Evolutionary conservation across 1,139 yeast species (phyloP).

Genomic region (Nakaseomyces uthaithaninus): DNA sequence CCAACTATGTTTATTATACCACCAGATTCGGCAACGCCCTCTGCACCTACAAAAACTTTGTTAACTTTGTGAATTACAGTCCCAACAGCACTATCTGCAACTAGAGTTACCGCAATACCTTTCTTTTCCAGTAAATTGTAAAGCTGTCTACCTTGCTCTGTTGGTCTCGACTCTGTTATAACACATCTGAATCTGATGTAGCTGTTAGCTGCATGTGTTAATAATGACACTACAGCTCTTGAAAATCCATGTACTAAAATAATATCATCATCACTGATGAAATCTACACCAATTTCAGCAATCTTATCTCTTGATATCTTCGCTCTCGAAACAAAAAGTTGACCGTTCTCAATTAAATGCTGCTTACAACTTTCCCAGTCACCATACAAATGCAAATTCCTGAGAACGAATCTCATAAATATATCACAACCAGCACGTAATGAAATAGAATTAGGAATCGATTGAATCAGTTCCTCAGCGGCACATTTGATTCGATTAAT

Average conservation of each 20-base stretch:
- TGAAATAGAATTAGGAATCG: constrained; percentile 86
- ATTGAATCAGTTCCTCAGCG: constrained; percentile 59
- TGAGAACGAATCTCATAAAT: constrained; percentile 83
- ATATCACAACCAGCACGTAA: constrained; percentile 96
- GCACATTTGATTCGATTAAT: constrained; percentile 74
- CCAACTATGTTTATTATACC: constrained; percentile 97
- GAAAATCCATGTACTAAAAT: constrained; percentile 88
- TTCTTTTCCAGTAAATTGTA: constrained; percentile 58
- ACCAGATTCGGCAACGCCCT: constrained; percentile 98
- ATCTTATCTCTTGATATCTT: constrained; percentile 81
- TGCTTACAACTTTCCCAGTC: constrained; percentile 95
- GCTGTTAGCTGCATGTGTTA: constrained; percentile 65
- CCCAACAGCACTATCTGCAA: constrained; percentile 92
- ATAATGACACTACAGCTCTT: constrained; percentile 75
- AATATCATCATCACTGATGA: constrained; percentile 87
- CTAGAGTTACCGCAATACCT: constrained; percentile 87
- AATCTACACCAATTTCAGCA: constrained; percentile 80
- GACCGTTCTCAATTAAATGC: constrained; percentile 89
- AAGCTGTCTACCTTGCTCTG: constrained; percentile 70
- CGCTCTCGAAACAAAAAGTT: constrained; percentile 83
- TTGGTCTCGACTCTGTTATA: constrained; percentile 88
- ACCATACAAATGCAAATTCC: constrained; percentile 79
- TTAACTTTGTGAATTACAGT: constrained; percentile 86
- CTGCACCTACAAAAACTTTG: constrained; percentile 94
- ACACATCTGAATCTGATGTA: constrained; percentile 80